A percentile compares a stretch with the other conserved stretches of the same genome.
These are phyloP conservation scores for Sordaria brevicollis DNA, from an alignment of 495 filamentous ascomycete genomes.

Conservation along the genomic window DNA sequence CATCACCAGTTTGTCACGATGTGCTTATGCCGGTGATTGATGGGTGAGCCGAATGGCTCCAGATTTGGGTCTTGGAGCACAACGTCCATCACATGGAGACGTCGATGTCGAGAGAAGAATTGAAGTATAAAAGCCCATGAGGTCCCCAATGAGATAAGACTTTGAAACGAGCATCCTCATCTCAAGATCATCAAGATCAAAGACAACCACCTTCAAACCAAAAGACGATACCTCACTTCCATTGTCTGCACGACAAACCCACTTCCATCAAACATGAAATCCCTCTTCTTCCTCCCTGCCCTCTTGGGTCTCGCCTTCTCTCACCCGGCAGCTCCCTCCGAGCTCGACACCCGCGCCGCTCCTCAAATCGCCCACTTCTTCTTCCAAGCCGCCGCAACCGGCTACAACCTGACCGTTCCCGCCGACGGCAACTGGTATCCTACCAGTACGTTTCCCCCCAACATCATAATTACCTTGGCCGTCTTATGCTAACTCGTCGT, in stretches of 20 bases:
- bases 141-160: neutral
- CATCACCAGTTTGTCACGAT: neutral
- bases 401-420: slow-evolving; percentile 17
- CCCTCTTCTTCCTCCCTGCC: neutral
- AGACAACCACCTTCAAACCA: neutral
- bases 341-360: slow-evolving; percentile 9
- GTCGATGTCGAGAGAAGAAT: neutral
- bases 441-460: slow-evolving; percentile 11
- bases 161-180: neutral
- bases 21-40: neutral
- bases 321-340: slow-evolving; percentile 5
- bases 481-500: too few relatives aligned
- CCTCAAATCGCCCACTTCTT: slow-evolving; percentile 18
- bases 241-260: neutral
- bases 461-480: neutral
- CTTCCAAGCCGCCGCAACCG: slow-evolving; percentile 19
- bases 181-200: neutral
- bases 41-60: neutral
- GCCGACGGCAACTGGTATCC: slow-evolving; percentile 15
- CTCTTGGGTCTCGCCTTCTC: slow-evolving; percentile 4
- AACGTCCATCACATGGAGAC: neutral
- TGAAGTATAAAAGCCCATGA: neutral
- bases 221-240: neutral
- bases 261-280: slow-evolving; percentile 7
- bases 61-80: neutral